Percentiles rank a stretch among this genome's conserved stretches.
Conservation (phyloP, 352 stramenopile species). For the Pythium utonaiense region DNA sequence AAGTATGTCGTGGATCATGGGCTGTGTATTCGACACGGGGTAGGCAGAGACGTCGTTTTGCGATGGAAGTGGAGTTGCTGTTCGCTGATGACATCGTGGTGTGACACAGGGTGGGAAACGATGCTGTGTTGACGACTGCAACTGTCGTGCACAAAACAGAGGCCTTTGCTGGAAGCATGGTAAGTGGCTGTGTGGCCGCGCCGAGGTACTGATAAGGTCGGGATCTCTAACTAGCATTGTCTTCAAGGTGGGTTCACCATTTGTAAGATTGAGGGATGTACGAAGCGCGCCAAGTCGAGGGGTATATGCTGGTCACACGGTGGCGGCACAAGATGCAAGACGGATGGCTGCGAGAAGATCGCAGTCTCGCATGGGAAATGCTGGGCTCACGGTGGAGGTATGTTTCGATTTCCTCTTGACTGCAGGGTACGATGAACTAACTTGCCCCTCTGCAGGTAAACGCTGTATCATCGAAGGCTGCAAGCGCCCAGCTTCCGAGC, state of each 20-base stretch:
- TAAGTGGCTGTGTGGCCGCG: not conserved
- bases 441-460: slow-evolving; percentile 15
- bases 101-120: slow-evolving; percentile 33
- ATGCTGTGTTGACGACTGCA: slow-evolving; percentile 39
- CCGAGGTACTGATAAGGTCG: no score
- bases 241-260: slow-evolving; percentile 26
- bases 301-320: slow-evolving; percentile 35
- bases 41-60: slow-evolving; percentile 2
- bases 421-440: not conserved
- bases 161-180: slow-evolving; percentile 44
- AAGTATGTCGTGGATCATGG: slow-evolving; percentile 48
- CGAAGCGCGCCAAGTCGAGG: slow-evolving; percentile 26
- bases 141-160: slow-evolving; percentile 38
- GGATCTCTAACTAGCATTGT: not conserved
- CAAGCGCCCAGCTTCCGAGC: slow-evolving; percentile 23
- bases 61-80: not conserved
- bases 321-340: slow-evolving; percentile 29
- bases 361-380: slow-evolving; percentile 36
- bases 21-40: slow-evolving; percentile 42
- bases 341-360: slow-evolving; percentile 34
- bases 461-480: slow-evolving; percentile 23
- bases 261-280: slow-evolving; percentile 29
- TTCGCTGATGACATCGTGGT: not conserved
- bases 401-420: not conserved
- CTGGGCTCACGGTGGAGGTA: slow-evolving; percentile 35